Percentiles rank a stretch among this genome's conserved stretches.
phyloP scores from a whole-genome alignment of 2,329 filamentous ascomycete species.

The Penicillium sp. region DNA sequence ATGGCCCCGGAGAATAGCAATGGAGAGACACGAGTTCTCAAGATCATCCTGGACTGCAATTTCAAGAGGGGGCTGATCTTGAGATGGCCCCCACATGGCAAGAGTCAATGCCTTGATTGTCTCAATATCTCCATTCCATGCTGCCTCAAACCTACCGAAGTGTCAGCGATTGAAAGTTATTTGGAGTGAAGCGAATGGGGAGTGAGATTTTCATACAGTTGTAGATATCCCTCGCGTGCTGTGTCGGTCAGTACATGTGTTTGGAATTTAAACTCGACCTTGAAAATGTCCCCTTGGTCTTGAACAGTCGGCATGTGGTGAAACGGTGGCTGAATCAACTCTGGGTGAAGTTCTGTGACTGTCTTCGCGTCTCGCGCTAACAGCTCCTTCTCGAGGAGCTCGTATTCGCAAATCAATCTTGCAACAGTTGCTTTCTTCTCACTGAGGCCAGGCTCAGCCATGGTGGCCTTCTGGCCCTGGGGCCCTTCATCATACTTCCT shows the following conservation, averaged over 20 bases:
- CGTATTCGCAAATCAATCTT: slow-evolving; percentile 52
- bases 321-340: not conserved
- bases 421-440: slow-evolving; percentile 61
- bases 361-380: slow-evolving; percentile 63
- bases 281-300: not conserved
- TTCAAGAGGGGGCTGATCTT: slow-evolving; percentile 61
- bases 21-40: slow-evolving; percentile 61
- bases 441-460: slow-evolving; percentile 13
- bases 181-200: slow-evolving; percentile 12
- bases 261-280: slow-evolving; percentile 51
- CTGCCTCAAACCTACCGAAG: slow-evolving; percentile 58
- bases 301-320: not conserved
- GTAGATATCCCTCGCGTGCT: slow-evolving; percentile 60
- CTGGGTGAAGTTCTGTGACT: slow-evolving; percentile 64
- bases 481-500: not conserved
- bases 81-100: slow-evolving; percentile 41
- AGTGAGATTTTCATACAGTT: slow-evolving; percentile 51
- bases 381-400: slow-evolving; percentile 57
- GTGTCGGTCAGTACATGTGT: slow-evolving; percentile 44
- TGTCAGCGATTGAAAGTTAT: slow-evolving; percentile 54
- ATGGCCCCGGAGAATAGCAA: slow-evolving; percentile 69
- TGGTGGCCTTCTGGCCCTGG: not conserved
- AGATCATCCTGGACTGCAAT: slow-evolving; percentile 59
- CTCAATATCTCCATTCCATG: slow-evolving; percentile 68
- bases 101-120: slow-evolving; percentile 50